Base-by-base conservation (phyloP, 192 early-diverging fungal genomes). In the Phycomyces blakesleeanus region DNA sequence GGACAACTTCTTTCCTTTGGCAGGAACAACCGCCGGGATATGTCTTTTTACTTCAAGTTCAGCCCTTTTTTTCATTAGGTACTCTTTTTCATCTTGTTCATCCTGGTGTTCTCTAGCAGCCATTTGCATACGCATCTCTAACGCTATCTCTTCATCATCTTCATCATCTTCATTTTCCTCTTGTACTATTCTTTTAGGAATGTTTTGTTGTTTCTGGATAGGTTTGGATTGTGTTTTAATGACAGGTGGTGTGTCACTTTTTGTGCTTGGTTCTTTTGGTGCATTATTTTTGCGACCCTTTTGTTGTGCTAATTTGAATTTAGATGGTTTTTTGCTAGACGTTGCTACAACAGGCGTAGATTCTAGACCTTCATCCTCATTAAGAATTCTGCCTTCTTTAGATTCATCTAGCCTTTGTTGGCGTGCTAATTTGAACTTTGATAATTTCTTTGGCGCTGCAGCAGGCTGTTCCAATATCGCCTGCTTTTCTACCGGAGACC, bases 281-380 rank as follows among this genome's bases (percentile, higher is more conserved):
- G 27, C 40, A 20, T 44, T 57, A 7, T 34, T 38, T 27, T 49
- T 2, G n/a, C 39, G 51, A 37, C 64, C 56, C 25, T 66, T 44
- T 41, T 70, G 39, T 16, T 50, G 59, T 37, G 50, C 52, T 40
- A 66, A 59, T 66, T 72, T 72, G 59, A 72, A 72, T 5, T 44
- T 26, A 21, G 70, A 66, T 41, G 51, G 25, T 34, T 72, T 71
- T 61, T 61, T 66, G 21, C 34, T 47, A 16, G 51, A 37, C 25
- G 26, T 59, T 3, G 58, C 67, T 4, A 59, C 47, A 9, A 62
- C 59, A 22, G 60, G 53, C 5, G 63, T 11, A 21, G 59, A 2
- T 3, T 10, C 14, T 24, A 39, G 15, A 34, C 26, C 21, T 18
- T 51, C 18, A 25, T 41, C n/a, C n/a, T n/a, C 3, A 37, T 18